A percentile compares a stretch with the other conserved stretches of the same genome.
These are phyloP conservation scores for Brasenia schreberi DNA, from an alignment of 164 flowering plant species.

Conservation along the genomic window DNA sequence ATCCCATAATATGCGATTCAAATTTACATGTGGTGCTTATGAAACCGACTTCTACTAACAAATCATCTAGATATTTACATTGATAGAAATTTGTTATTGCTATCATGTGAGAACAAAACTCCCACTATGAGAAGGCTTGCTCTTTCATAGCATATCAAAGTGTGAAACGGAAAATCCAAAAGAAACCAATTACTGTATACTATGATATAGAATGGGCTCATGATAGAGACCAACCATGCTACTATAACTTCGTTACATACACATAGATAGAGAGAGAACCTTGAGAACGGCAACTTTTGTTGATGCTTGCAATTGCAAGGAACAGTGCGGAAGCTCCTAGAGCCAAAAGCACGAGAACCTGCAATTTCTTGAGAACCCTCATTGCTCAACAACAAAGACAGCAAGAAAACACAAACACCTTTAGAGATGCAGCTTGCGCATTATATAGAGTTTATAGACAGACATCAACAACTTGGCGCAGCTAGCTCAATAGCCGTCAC, in stretches of 20 bases:
- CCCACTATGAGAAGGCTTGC: no score
- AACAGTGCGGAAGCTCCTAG: slow-evolving; percentile 6
- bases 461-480: neutral
- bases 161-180: no score
- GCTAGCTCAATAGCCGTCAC: neutral
- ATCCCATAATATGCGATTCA: no score
- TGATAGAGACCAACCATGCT: neutral
- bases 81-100: no score
- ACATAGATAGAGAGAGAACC: neutral
- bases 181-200: neutral
- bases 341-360: slow-evolving; percentile 4
- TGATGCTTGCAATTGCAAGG: slow-evolving; percentile 3
- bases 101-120: no score
- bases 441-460: neutral
- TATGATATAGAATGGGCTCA: no score
- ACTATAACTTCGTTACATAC: neutral
- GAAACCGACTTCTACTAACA: no score
- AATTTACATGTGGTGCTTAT: no score
- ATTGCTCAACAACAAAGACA: neutral
- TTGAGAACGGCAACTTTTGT: neutral
- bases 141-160: neutral
- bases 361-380: slow-evolving; percentile 6
- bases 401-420: neutral
- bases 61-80: no score
- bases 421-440: neutral